A percentile compares a stretch with the other conserved stretches of the same genome.
phyloP scores from a whole-genome alignment of 2,329 filamentous ascomycete species.

The Phyllosticta citriasiana region DNA sequence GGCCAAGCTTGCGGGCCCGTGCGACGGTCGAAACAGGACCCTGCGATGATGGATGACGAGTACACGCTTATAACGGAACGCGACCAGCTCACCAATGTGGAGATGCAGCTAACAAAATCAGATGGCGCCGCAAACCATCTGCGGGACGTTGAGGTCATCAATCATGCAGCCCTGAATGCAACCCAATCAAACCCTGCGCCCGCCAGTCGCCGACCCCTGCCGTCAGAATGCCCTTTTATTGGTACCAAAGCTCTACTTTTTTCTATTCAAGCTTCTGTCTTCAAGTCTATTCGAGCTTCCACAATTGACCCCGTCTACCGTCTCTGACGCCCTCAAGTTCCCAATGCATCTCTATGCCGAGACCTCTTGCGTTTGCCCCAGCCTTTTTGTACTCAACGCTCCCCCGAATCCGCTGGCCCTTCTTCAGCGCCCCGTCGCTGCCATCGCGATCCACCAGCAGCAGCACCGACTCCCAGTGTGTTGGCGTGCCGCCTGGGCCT shows the following conservation, averaged over 20 bases:
- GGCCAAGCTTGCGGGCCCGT: background rate
- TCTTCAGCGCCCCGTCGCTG: constrained; percentile 37
- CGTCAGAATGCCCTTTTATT: background rate
- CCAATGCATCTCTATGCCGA: constrained; percentile 32
- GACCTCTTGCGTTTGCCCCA: constrained; percentile 28
- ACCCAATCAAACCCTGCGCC: background rate
- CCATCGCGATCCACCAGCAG: constrained; percentile 56
- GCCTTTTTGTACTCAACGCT: constrained; percentile 61
- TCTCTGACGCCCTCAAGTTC: constrained; percentile 18
- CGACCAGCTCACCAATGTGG: background rate
- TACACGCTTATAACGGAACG: background rate
- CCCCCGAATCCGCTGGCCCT: constrained; percentile 52
- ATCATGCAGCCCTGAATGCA: constrained; percentile 2
- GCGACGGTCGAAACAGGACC: background rate
- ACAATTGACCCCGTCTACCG: constrained; percentile 18
- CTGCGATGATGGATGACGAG: background rate
- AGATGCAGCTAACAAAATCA: background rate
- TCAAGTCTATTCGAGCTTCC: constrained; percentile 21
- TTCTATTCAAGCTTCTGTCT: background rate
- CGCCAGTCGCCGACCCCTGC: background rate
- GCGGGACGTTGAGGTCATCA: background rate
- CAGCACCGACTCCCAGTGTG: constrained; percentile 85
- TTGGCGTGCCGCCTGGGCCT: constrained; percentile 63
- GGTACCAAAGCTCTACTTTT: background rate
- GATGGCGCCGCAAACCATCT: background rate